phyloP scores from a whole-genome alignment of 345 rosid genomes.

The Kernera saxatilis region DNA sequence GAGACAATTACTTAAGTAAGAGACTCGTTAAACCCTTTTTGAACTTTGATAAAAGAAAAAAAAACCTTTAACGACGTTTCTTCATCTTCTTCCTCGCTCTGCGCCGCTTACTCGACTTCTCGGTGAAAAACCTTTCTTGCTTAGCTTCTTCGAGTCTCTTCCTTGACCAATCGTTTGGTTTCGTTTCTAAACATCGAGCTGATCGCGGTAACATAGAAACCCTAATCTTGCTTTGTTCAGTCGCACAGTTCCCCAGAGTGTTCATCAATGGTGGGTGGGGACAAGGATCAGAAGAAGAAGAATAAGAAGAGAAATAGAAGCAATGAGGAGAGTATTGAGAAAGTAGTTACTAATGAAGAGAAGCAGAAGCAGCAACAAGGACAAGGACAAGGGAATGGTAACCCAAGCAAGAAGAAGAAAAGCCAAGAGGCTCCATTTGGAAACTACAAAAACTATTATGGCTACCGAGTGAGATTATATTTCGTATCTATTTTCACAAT shows the following conservation, averaged over 20 bases:
- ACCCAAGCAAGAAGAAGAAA: conserved; percentile 38
- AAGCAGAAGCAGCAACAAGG: conserved; percentile 6
- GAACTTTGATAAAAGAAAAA: not conserved
- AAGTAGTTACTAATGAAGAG: conserved; percentile 6
- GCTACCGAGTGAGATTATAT: conserved; percentile 85
- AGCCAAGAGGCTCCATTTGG: conserved; percentile 61
- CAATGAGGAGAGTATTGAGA: not conserved
- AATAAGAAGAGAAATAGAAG: conserved; percentile 16
- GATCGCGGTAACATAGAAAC: conserved; percentile 2
- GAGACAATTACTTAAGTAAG: not conserved
- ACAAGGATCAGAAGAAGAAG: not conserved
- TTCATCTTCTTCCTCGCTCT: not conserved
- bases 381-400: conserved; percentile 19
- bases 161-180: not conserved
- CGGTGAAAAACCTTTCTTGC: not conserved
- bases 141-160: not conserved
- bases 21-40: not conserved
- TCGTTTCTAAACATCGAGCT: not conserved
- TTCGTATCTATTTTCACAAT: no score
- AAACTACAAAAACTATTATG: conserved; percentile 82
- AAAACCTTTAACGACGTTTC: not conserved
- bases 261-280: no score
- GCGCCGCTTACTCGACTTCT: conserved; percentile 12
- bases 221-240: not conserved
- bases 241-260: not conserved